Base-by-base conservation (phyloP, 768 basidiomycete genomes). In the Rhodosporidiobolus sp. region DNA sequence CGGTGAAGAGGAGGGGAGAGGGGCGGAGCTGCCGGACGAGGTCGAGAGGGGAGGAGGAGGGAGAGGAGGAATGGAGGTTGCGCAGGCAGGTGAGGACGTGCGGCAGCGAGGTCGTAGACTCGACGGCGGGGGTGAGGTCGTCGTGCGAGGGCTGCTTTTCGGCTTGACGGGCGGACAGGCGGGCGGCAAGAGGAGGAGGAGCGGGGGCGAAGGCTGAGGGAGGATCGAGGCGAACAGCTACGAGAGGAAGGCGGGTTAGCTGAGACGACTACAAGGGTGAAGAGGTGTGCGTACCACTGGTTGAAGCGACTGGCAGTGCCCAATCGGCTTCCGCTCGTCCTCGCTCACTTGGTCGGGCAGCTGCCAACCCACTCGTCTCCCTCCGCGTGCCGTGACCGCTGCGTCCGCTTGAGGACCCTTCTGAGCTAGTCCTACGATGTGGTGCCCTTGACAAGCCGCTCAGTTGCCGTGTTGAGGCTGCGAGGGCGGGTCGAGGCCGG, bases 211-310 rank as follows among this genome's bases (percentile, higher is more conserved):
- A 20, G 8, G 8, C n/a, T 11, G 49, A 26, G 10, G 57, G 60
- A 4, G 61, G 52, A 43, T 67, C 65, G 28, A 72, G 62, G 24
- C 65, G 65, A 8, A 72, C 60, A 22, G 70, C 70, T 72, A 65
- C 1, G 12, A 26, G 53, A 61, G 2, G 7, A 14, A 8, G 45
- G 8, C 1, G 3, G 20, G 16, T 30, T 43, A 54, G 26, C 50
- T 11, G n/a, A 4, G 20, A 46, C 19, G 26, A 1, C 11, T 0
- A 17, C 20, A 17, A 4, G 11, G 14, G 8, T 14, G 22, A 8
- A 17, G 38, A 14, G 45, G 16, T 16, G 50, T 17, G 24, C 54
- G 26, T 20, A 72, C 70, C 70, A n/a, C 70, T 66, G 0, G 70
- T 72, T 16, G 70, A 72, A 0, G 65, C 70, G 22, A 67, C 38